Conservation (phyloP, 2,329 filamentous ascomycete species). For the Lomentospora prolificans region DNA sequence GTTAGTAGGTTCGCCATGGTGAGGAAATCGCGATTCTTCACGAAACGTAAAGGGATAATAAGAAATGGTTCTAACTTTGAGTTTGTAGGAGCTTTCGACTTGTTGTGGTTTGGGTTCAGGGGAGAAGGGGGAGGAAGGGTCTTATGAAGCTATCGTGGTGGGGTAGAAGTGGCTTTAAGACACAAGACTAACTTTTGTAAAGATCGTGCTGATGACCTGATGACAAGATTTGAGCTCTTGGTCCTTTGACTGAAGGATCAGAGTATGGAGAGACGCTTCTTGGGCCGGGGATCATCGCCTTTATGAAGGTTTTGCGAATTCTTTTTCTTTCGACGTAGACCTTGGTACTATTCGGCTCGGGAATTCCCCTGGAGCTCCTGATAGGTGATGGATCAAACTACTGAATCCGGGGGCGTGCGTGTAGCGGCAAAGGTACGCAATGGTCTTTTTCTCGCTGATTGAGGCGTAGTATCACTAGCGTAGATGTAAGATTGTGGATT, state of each 20-base stretch:
- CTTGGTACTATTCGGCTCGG: constrained; percentile 9
- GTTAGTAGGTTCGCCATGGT: constrained; percentile 11
- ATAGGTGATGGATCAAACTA: constrained; percentile 1
- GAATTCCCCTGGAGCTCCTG: constrained; percentile 3
- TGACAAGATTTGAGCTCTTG: constrained; percentile 27
- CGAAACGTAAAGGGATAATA: too few relatives aligned
- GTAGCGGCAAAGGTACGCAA: not conserved
- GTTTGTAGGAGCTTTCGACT: not conserved
- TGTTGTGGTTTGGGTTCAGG: not conserved
- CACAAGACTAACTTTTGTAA: constrained; percentile 29
- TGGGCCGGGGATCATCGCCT: constrained; percentile 30
- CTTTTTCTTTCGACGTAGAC: not conserved
- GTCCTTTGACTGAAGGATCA: constrained; percentile 28
- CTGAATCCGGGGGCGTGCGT: not conserved
- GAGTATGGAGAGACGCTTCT: constrained; percentile 28
- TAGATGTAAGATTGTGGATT: not conserved
- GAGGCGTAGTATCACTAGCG: not conserved
- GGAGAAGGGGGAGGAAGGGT: not conserved
- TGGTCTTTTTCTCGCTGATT: not conserved
- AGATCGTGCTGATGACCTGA: constrained; percentile 23
- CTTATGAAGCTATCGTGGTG: constrained; percentile 9
- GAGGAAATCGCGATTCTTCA: constrained; percentile 9
- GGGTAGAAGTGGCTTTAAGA: not conserved
- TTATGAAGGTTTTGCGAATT: constrained; percentile 24
- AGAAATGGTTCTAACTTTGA: not conserved